Conservation (phyloP, 2,329 filamentous ascomycete genomes). For the Fusarium sp. region DNA sequence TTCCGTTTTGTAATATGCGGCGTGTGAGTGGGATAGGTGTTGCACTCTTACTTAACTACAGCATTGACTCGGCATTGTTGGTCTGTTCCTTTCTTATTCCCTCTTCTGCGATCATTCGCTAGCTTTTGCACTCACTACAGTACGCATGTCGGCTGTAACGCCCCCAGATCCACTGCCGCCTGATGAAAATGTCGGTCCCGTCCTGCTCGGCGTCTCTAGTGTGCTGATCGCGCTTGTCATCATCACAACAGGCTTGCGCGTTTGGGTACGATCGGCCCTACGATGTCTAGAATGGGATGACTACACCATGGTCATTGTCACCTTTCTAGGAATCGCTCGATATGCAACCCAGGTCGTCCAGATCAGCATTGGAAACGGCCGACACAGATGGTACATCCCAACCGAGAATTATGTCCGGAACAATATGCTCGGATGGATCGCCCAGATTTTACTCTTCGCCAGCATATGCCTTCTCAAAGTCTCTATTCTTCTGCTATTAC, state of each 20-base stretch:
- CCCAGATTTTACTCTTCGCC: slow-evolving; percentile 56
- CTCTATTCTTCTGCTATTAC: slow-evolving; percentile 56
- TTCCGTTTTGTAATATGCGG: neutral
- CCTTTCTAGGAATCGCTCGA: slow-evolving; percentile 47
- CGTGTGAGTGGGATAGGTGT: neutral
- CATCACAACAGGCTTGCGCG: slow-evolving; percentile 48
- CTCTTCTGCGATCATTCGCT: neutral
- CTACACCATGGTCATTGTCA: slow-evolving; percentile 49
- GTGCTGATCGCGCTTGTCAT: slow-evolving; percentile 49
- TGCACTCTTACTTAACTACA: neutral
- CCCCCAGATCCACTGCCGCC: slow-evolving; percentile 50
- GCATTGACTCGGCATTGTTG: neutral
- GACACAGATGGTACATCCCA: slow-evolving; percentile 52
- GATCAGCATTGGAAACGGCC: slow-evolving; percentile 52
- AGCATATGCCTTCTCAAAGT: slow-evolving; percentile 56
- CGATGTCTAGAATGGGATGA: slow-evolving; percentile 54
- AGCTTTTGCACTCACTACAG: neutral
- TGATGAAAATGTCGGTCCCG: slow-evolving; percentile 50
- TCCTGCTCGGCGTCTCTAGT: slow-evolving; percentile 49
- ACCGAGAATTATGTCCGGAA: slow-evolving; percentile 49
- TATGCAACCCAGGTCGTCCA: slow-evolving; percentile 51
- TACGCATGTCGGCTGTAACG: slow-evolving; percentile 26
- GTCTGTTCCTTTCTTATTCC: neutral
- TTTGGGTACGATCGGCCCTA: slow-evolving; percentile 48
- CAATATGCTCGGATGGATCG: slow-evolving; percentile 55